A percentile compares a stretch with the other conserved stretches of the same genome.
Evolutionary conservation across 805 yeast genomes (phyloP).

Genomic region (Candida saitoana): DNA sequence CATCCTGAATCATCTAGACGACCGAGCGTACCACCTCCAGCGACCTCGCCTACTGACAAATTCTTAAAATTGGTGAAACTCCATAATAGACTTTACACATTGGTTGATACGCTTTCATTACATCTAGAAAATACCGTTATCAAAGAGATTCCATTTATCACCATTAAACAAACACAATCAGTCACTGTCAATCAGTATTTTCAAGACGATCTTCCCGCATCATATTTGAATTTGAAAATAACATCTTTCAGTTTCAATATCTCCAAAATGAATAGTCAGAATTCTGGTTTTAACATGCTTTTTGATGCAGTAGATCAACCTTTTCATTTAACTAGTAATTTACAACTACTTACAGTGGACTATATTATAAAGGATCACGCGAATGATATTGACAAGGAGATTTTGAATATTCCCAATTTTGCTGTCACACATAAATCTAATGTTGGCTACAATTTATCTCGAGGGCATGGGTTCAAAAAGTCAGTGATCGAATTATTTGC

Average conservation of each 20-base stretch:
- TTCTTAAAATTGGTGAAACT: slow-evolving; percentile 10
- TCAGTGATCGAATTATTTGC: slow-evolving; percentile 35
- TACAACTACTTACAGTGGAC: slow-evolving; percentile 28
- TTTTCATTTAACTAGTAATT: slow-evolving; percentile 27
- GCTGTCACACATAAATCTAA: slow-evolving; percentile 34
- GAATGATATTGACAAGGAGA: slow-evolving; percentile 15
- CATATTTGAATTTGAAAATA: slow-evolving; percentile 20
- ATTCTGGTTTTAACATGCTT: slow-evolving; percentile 39
- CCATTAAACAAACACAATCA: slow-evolving; percentile 17
- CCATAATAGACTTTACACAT: slow-evolving; percentile 19
- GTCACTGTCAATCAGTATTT: slow-evolving; percentile 22
- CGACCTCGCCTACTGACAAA: background rate
- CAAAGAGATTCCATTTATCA: slow-evolving; percentile 28
- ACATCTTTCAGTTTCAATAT: slow-evolving; percentile 25
- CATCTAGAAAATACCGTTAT: slow-evolving; percentile 24
- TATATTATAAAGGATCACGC: slow-evolving; percentile 12
- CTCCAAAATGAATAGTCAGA: slow-evolving; percentile 15
- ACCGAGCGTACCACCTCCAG: background rate
- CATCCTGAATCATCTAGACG: background rate
- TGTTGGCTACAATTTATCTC: slow-evolving; percentile 26
- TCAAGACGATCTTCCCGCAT: slow-evolving; percentile 13
- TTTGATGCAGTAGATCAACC: slow-evolving; percentile 33
- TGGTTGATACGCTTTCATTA: slow-evolving; percentile 22
- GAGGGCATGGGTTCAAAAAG: slow-evolving; percentile 34
- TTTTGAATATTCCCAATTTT: slow-evolving; percentile 32